Conservation (phyloP, 257 asterid genomes). For the Penstemon newberryi region DNA sequence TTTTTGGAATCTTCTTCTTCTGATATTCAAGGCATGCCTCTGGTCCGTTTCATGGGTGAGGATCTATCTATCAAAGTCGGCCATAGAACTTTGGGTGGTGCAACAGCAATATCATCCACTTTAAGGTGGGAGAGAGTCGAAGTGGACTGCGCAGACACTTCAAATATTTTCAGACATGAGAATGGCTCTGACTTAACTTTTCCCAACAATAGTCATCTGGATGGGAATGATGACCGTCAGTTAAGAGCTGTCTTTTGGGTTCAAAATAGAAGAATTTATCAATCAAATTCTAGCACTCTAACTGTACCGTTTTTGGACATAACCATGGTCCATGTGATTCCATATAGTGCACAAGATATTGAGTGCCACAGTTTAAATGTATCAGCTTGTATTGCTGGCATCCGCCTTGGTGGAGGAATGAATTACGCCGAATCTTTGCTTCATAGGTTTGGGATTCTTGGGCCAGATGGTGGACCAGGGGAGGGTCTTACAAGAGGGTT, state of each 20-base stretch:
- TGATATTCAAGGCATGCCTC: conserved; percentile 54
- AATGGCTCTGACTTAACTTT: conserved; percentile 36
- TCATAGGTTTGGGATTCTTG: conserved; percentile 91
- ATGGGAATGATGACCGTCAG: conserved; percentile 45
- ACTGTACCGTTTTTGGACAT: conserved; percentile 69
- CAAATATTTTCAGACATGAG: conserved; percentile 42
- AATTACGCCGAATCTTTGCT: conserved; percentile 86
- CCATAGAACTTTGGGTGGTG: conserved; percentile 95
- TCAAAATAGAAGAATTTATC: conserved; percentile 52
- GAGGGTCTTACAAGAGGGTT: conserved; percentile 83
- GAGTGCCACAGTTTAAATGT: conserved; percentile 82
- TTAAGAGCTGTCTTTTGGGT: conserved; percentile 93
- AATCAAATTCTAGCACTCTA: conserved; percentile 36
- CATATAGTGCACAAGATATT: conserved; percentile 71
- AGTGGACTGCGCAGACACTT: conserved; percentile 74
- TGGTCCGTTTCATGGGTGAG: conserved; percentile 79
- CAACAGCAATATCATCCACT: conserved; percentile 80
- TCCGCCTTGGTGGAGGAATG: conserved; percentile 99
- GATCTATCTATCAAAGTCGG: conserved; percentile 65
- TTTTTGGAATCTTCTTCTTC: conserved; percentile 71
- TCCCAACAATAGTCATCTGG: conserved; percentile 27
- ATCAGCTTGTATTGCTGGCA: conserved; percentile 82
- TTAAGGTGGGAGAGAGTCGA: conserved; percentile 80
- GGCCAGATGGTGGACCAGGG: conserved; percentile 99
- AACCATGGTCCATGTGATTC: conserved; percentile 74